phyloP scores from a whole-genome alignment of 139 green algal species.

The Volvox reticuliferus region DNA sequence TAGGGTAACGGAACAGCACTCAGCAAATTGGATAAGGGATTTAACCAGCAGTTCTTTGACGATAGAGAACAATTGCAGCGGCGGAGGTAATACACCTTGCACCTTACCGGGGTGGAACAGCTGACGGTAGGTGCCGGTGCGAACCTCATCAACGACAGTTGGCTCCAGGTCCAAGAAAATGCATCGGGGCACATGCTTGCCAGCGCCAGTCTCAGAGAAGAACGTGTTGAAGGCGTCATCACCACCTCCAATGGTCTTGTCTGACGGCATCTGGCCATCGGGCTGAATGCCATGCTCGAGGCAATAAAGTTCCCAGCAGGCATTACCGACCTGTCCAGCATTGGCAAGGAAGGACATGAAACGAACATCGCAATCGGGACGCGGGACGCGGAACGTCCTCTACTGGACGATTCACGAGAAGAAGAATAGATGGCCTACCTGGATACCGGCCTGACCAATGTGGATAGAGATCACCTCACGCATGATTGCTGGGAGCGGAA shows the following conservation, averaged over 20 bases:
- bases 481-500: constrained; percentile 70
- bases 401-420: too few relatives aligned
- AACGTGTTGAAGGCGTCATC: constrained; percentile 98
- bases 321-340: constrained; percentile 87
- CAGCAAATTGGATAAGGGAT: too few relatives aligned
- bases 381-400: too few relatives aligned
- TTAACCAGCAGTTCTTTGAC: too few relatives aligned
- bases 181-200: constrained; percentile 93
- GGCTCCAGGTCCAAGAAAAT: constrained; percentile 98
- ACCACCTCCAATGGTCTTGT: constrained; percentile 93
- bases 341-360: neutral
- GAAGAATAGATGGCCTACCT: constrained; percentile 77
- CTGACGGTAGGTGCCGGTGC: constrained; percentile 96
- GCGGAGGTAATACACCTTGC: too few relatives aligned
- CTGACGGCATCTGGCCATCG: constrained; percentile 96
- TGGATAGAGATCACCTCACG: constrained; percentile 98
- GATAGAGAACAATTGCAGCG: too few relatives aligned
- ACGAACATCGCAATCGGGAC: too few relatives aligned
- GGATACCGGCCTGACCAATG: constrained; percentile 92
- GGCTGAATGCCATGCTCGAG: constrained; percentile 96
- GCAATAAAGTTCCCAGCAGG: constrained; percentile 99
- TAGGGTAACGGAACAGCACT: too few relatives aligned
- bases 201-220: constrained; percentile 90
- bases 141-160: constrained; percentile 97
- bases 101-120: constrained; percentile 91